These are phyloP conservation scores for Citrus inodora DNA, from an alignment of 345 rosid genomes.

Conservation along the genomic window DNA sequence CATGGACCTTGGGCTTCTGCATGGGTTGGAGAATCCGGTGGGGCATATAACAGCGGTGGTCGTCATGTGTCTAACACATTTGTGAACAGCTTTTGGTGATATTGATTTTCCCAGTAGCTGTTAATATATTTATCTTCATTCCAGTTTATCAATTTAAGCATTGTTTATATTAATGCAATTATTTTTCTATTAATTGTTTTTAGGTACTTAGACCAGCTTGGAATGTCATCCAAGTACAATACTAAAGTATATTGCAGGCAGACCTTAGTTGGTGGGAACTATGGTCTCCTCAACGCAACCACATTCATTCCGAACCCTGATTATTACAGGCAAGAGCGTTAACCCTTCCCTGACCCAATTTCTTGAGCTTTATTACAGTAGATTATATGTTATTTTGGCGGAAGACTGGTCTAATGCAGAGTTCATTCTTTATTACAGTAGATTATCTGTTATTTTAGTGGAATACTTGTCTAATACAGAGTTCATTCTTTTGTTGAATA, in stretches of 20 bases:
- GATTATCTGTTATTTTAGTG: background rate
- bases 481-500: slow-evolving; percentile 12
- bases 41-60: slow-evolving; percentile 97
- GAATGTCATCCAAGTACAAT: slow-evolving; percentile 84
- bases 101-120: slow-evolving; percentile 1
- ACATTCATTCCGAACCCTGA: slow-evolving; percentile 82
- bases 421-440: background rate
- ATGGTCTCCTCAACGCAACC: slow-evolving; percentile 70
- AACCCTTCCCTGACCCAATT: background rate
- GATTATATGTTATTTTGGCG: background rate
- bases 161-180: background rate
- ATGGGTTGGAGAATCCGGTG: slow-evolving; percentile 99
- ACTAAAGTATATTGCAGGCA: slow-evolving; percentile 99
- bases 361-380: background rate
- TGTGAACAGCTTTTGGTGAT: slow-evolving; percentile 91
- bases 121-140: background rate
- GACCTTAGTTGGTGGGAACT: slow-evolving; percentile 87
- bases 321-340: slow-evolving; percentile 77
- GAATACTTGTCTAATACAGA: slow-evolving; percentile 10
- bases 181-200: background rate
- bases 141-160: background rate
- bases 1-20: slow-evolving; percentile 90
- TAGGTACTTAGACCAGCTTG: slow-evolving; percentile 99
- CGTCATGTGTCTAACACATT: slow-evolving; percentile 77
- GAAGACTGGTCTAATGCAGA: slow-evolving; percentile 8